Conservation (phyloP, 305 asterid species). For the Rubia balearica region DNA sequence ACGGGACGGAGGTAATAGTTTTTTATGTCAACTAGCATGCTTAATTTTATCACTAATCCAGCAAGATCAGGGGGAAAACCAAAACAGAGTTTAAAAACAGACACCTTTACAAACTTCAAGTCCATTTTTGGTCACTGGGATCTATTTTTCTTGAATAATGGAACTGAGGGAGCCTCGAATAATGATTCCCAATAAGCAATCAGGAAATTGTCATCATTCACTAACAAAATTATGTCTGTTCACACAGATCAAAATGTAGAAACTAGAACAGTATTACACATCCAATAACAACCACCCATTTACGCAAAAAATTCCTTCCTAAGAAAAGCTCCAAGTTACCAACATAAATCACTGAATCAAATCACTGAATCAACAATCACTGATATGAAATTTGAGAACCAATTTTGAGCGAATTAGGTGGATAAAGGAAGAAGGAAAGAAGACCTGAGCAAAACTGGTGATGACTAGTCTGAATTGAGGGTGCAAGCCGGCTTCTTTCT, state of each 20-base stretch:
- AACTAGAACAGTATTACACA: not conserved
- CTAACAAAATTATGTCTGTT: not conserved
- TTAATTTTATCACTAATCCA: not conserved
- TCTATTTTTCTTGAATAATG: not conserved
- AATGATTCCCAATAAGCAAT: not conserved
- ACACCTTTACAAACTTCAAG: not conserved
- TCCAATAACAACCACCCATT: not conserved
- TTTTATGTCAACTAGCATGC: not conserved
- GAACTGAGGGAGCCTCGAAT: too few relatives aligned
- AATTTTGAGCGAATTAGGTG: not conserved
- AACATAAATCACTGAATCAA: not conserved
- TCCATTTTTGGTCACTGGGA: not conserved
- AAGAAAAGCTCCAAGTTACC: not conserved
- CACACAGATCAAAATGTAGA: not conserved
- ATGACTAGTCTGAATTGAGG: conserved; percentile 62
- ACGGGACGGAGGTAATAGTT: not conserved
- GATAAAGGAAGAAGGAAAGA: not conserved
- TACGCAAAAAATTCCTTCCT: not conserved
- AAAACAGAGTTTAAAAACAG: not conserved
- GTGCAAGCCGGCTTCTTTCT: conserved; percentile 61
- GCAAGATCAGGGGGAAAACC: not conserved
- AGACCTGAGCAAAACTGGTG: conserved; percentile 76
- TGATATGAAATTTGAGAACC: not conserved
- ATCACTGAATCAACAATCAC: not conserved
- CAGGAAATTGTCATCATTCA: not conserved